phyloP scores from a whole-genome alignment of 2,329 filamentous ascomycete genomes.

The Anthostomella pinea region DNA sequence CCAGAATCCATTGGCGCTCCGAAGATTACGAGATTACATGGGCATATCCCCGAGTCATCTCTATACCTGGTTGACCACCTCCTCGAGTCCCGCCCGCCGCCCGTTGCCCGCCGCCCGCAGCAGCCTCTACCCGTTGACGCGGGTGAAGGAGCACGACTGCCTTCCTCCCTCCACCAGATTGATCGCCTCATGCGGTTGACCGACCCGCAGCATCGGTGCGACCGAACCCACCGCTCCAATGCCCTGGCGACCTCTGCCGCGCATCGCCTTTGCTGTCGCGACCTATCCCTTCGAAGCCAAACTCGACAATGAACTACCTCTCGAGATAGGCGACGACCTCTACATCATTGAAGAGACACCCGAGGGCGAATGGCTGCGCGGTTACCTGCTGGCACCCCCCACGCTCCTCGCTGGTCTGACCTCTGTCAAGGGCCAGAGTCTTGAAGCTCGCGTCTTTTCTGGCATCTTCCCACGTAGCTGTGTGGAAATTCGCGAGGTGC shows the following conservation, averaged over 20 bases:
- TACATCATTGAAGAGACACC: constrained; percentile 98
- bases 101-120: not conserved
- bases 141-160: constrained; percentile 8
- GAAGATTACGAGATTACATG: constrained; percentile 1
- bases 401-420: constrained; percentile 90
- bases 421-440: constrained; percentile 84
- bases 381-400: constrained; percentile 91
- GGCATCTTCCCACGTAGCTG: constrained; percentile 95
- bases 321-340: constrained; percentile 96
- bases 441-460: constrained; percentile 96
- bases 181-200: constrained; percentile 32
- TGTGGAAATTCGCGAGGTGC: constrained; percentile 88
- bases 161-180: constrained; percentile 9
- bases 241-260: constrained; percentile 96
- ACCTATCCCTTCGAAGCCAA: constrained; percentile 89
- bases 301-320: constrained; percentile 83
- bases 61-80: too few species aligned
- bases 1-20: constrained; percentile 5
- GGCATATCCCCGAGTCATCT: too few species aligned
- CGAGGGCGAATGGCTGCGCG: constrained; percentile 88
- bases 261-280: constrained; percentile 97
- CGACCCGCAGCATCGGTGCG: constrained; percentile 29
- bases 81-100: not conserved
- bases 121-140: constrained; percentile 15
- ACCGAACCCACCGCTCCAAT: constrained; percentile 50